These are phyloP conservation scores for Saccharum spontaneum DNA, from an alignment of 176 grass and related monocot genomes.

Conservation along the genomic window DNA sequence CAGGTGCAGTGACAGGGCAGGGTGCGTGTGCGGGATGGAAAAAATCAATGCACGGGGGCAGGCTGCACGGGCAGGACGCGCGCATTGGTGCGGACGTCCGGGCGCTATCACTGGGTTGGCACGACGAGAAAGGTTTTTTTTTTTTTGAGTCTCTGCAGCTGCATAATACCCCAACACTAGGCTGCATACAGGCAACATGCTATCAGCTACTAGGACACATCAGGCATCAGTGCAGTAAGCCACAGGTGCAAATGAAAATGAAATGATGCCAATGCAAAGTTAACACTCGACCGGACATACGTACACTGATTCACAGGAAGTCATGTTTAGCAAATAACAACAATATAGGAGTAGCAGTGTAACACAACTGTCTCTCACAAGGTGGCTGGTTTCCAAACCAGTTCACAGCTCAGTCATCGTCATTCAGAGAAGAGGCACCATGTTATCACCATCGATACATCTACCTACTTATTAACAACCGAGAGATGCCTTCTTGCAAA, in stretches of 20 bases:
- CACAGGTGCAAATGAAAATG: not conserved
- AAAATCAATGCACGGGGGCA: too few species aligned
- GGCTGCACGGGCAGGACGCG: too few species aligned
- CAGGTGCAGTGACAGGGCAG: too few species aligned
- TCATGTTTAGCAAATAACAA: not conserved
- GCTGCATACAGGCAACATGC: too few species aligned
- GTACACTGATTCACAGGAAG: not conserved
- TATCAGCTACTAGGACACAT: too few species aligned
- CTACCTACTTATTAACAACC: conserved; percentile 20
- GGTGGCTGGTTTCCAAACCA: not conserved
- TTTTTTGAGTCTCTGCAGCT: too few species aligned
- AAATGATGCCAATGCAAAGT: not conserved
- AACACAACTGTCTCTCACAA: not conserved
- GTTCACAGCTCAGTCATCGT: not conserved
- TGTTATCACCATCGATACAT: not conserved
- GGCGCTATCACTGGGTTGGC: too few species aligned
- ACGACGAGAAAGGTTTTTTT: too few species aligned
- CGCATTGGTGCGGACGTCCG: too few species aligned
- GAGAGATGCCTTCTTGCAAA: conserved; percentile 1
- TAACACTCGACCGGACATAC: not conserved
- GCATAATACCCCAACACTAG: too few species aligned
- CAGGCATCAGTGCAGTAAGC: not conserved
- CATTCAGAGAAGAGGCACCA: conserved; percentile 22
- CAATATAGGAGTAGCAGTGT: not conserved
- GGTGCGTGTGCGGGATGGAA: too few species aligned